Conservation (phyloP, 495 filamentous ascomycete genomes). For the Penicillium turbatum region DNA sequence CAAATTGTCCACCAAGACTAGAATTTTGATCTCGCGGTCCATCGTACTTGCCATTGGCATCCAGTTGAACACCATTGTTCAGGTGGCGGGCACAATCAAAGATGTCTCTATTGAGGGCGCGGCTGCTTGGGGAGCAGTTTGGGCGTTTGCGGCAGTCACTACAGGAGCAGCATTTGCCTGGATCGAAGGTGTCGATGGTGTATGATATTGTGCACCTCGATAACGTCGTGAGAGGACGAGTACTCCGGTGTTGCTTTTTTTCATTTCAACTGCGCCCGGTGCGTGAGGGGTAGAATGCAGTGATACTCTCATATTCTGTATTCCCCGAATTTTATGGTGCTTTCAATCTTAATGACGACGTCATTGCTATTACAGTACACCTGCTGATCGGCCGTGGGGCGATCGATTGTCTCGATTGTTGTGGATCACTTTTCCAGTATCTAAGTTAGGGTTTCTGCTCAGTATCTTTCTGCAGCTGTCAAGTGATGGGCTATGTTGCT, state of each 20-base stretch:
- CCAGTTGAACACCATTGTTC: slow-evolving; percentile 60
- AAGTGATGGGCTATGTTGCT: background rate
- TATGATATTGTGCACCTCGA: slow-evolving; percentile 18
- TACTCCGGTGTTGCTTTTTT: background rate
- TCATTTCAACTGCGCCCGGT: slow-evolving; percentile 6
- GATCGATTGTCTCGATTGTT: too few relatives aligned
- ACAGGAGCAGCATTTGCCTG: slow-evolving; percentile 58
- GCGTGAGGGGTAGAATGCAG: background rate
- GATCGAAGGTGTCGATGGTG: slow-evolving; percentile 51
- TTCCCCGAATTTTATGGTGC: background rate
- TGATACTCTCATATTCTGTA: background rate
- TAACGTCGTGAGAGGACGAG: background rate
- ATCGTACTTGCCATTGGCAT: slow-evolving; percentile 52
- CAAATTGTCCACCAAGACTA: slow-evolving; percentile 57
- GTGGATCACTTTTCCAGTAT: background rate
- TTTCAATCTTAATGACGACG: background rate
- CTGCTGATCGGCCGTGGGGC: background rate
- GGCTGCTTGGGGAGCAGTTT: slow-evolving; percentile 63
- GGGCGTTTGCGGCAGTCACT: slow-evolving; percentile 57
- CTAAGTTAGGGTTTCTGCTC: background rate
- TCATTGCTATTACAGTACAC: background rate
- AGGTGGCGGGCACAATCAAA: slow-evolving; percentile 56
- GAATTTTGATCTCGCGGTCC: slow-evolving; percentile 61
- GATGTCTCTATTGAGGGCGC: slow-evolving; percentile 66
- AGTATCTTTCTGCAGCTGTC: background rate